These are phyloP conservation scores for Phyllosticta citribraziliensis DNA, from an alignment of 2,329 filamentous ascomycete species.

Conservation along the genomic window DNA sequence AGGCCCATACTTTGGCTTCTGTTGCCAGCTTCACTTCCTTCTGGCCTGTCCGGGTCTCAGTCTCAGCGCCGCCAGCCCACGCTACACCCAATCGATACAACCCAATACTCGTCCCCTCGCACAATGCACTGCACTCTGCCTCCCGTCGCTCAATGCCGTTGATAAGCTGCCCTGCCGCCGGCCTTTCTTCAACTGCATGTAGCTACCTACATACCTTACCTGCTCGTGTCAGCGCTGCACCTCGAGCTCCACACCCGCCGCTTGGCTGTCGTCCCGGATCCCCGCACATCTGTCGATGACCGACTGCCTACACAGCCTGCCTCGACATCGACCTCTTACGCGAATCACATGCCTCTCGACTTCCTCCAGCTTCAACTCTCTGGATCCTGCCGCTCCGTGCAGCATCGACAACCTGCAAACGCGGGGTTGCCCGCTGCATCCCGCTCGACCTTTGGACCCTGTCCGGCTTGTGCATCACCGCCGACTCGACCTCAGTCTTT, in stretches of 20 bases:
- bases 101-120: no score
- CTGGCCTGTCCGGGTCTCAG: not conserved
- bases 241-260: not conserved
- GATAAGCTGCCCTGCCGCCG: no score
- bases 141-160: no score
- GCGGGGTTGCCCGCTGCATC: not conserved
- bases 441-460: not conserved
- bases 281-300: slow-evolving; percentile 2
- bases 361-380: not conserved
- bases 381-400: not conserved
- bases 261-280: slow-evolving; percentile 5
- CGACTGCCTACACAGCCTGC: not conserved
- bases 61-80: not conserved
- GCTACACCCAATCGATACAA: no score
- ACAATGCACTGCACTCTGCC: no score
- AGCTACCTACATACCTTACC: no score
- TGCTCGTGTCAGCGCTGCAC: slow-evolving; percentile 5
- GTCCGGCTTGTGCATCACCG: not conserved
- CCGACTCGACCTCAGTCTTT: not conserved
- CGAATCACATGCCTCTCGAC: not conserved
- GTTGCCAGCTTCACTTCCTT: no score
- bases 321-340: not conserved
- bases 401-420: not conserved
- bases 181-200: no score
- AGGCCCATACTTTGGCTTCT: no score